These are phyloP conservation scores for Ulmus americana DNA, from an alignment of 331 rosid species.

Conservation along the genomic window DNA sequence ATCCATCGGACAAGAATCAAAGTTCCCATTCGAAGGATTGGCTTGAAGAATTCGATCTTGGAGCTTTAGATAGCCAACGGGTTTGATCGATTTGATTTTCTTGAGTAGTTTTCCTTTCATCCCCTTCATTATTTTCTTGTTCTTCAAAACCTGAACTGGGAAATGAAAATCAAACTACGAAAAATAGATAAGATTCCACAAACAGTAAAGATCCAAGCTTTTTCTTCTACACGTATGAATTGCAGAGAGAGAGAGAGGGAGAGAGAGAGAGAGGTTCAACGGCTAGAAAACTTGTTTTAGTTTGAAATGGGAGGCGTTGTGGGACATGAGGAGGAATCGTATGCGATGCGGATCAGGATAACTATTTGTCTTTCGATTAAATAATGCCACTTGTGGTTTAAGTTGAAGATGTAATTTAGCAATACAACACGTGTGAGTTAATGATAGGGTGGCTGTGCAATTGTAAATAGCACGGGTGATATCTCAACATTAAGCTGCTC, in stretches of 20 bases:
- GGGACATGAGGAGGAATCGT: conserved; percentile 1
- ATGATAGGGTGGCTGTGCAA: not conserved
- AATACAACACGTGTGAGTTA: not conserved
- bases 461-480: too few species aligned
- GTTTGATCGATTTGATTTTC: conserved; percentile 73
- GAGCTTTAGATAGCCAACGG: conserved; percentile 39
- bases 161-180: not conserved
- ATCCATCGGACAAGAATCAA: conserved; percentile 32
- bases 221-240: not conserved
- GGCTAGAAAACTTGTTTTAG: conserved; percentile 25
- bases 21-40: conserved; percentile 49
- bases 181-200: conserved; percentile 1
- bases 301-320: conserved; percentile 11
- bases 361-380: too few species aligned
- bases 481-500: not conserved
- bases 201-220: not conserved
- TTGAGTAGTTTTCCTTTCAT: conserved; percentile 64
- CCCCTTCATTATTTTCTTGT: conserved; percentile 42
- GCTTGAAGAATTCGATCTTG: conserved; percentile 66
- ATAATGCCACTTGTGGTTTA: conserved; percentile 8
- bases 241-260: not conserved
- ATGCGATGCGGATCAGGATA: not conserved
- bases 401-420: not conserved
- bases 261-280: conserved; percentile 15
- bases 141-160: conserved; percentile 14